Evolutionary conservation across 805 yeast species (phyloP), one percentile per base, ranked within the genome.

Genomic region (Candida piceae): DNA sequence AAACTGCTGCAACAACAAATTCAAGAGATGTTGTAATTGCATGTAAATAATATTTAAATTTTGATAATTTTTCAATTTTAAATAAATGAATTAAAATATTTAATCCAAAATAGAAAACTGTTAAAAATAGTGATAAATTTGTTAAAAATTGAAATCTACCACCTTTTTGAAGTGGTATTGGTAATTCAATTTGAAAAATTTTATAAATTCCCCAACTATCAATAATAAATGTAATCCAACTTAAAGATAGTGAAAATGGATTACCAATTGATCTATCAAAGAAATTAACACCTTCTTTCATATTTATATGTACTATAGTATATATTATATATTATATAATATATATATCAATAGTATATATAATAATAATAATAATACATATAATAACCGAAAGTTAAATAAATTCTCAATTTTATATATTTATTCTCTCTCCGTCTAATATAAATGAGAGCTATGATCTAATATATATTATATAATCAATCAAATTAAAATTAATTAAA

Each of bases 71-170:
- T 5, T 30, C n/a, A 9, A 42, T 9, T 7, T 40, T 38, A 42
- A 57, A 67, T 19, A 67, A 40, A 47, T 66, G 74, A 31, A 70
- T 62, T 9, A 58, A 13, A 18, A 66, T 46, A 16, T 73, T 73
- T 25, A 69, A 29, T 12, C 50, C 31, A 39, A 65, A 68, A 41
- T 70, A 68, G 30, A 69, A 39, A 8, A 76, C 45, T 2, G 84
- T 70, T 13, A 70, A 50, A 2, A 60, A 50, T 22, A 80, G 65
- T 7, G 82, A 72, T n/a, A 81, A 49, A 52, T 80, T 82, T 4
- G 93, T 84, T 34, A 83, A 63, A 53, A 84, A 84, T 52, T 84
- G 90, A 60, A 70, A 71, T 39, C 75, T 83, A 2, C 90, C 90
- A 1, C 79, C 90, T 16, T 60, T 56, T 2, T 51, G 62, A 19